These are phyloP conservation scores for Trametes meyenii DNA, from an alignment of 768 basidiomycete species.

Conservation along the genomic window DNA sequence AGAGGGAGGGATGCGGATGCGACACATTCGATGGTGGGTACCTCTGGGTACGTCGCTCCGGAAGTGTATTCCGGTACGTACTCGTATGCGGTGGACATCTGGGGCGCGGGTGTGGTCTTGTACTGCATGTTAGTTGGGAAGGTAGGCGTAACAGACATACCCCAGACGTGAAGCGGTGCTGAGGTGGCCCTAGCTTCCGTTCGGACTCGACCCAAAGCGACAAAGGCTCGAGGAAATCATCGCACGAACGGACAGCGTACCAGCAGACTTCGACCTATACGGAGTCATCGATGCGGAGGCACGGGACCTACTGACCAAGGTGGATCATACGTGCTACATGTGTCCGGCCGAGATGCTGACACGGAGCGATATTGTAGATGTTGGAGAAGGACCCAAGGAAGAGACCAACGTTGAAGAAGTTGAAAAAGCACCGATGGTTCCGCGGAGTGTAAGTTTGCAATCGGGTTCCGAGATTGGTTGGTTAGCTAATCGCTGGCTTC, in stretches of 20 bases:
- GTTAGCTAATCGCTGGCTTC: background rate
- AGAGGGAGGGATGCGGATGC: conserved; percentile 3
- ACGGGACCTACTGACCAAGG: conserved; percentile 22
- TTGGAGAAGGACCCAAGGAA: conserved; percentile 25
- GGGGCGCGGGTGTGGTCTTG: conserved; percentile 48
- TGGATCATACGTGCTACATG: background rate
- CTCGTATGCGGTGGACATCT: conserved; percentile 47
- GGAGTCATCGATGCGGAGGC: conserved; percentile 9
- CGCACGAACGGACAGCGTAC: conserved; percentile 12
- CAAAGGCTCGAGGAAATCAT: conserved; percentile 19
- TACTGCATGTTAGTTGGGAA: conserved; percentile 28
- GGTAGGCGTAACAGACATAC: conserved; percentile 13
- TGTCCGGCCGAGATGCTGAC: background rate
- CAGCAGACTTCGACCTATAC: conserved; percentile 12
- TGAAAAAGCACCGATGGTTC: conserved; percentile 24
- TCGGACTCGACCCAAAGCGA: conserved; percentile 19
- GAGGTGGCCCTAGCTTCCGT: conserved; percentile 13
- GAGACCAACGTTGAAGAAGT: conserved; percentile 15
- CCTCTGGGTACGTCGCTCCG: conserved; percentile 51
- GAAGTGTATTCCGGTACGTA: conserved; percentile 49
- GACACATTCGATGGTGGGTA: conserved; percentile 33
- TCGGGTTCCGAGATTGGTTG: background rate
- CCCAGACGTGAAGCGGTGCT: background rate
- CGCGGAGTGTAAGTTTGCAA: conserved; percentile 2
- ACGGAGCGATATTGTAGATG: conserved; percentile 9